Percentiles rank a stretch among this genome's conserved stretches.
Conservation (phyloP, 352 stramenopile species). For the Saprolegnia parasitica region DNA sequence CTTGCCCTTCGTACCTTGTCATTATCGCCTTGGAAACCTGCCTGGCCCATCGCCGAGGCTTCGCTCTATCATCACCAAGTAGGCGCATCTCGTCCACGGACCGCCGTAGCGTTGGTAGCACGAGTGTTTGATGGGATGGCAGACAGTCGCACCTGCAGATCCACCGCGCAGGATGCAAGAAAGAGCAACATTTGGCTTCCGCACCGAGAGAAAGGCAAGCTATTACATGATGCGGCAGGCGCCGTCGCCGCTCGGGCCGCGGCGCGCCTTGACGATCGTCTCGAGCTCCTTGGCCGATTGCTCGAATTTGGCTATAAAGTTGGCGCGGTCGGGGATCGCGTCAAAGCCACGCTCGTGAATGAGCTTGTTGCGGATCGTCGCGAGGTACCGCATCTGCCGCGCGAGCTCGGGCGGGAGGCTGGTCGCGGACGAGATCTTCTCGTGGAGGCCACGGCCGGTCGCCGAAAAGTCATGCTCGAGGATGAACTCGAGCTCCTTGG, state of each 20-base stretch:
- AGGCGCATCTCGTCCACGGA: too few relatives aligned
- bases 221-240: conserved; percentile 18
- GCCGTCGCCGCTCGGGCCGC: not conserved
- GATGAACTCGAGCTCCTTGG: conserved; percentile 73
- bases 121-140: too few relatives aligned
- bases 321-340: conserved; percentile 47
- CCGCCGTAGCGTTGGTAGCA: too few relatives aligned
- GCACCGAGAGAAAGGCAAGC: not conserved
- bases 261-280: not conserved
- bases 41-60: too few relatives aligned
- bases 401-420: conserved; percentile 48
- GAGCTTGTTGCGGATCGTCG: conserved; percentile 73
- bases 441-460: conserved; percentile 63
- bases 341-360: conserved; percentile 70
- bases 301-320: conserved; percentile 65
- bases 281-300: conserved; percentile 55
- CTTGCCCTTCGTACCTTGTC: too few relatives aligned
- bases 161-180: too few relatives aligned
- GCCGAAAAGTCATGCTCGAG: conserved; percentile 63
- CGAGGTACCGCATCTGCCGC: conserved; percentile 68
- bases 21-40: too few relatives aligned
- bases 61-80: too few relatives aligned
- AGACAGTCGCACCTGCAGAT: too few relatives aligned
- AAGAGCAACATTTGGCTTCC: not conserved
- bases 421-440: conserved; percentile 56